Percentiles rank a stretch among this genome's conserved stretches.
phyloP scores from a whole-genome alignment of 768 basidiomycete genomes.

The Gloeopeniophorella convolvens region DNA sequence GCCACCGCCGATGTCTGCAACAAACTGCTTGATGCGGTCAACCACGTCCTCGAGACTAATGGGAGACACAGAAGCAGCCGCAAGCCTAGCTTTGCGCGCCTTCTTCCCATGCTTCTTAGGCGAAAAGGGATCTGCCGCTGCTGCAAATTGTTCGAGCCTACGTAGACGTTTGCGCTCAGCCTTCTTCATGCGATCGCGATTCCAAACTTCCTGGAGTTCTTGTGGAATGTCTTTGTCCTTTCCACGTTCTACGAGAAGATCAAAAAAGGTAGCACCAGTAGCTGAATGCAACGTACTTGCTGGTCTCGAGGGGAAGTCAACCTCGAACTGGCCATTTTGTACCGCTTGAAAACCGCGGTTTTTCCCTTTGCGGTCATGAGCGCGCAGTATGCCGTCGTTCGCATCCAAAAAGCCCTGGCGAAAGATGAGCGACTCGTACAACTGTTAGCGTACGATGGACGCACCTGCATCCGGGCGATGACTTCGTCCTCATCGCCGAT shows the following conservation, averaged over 20 bases:
- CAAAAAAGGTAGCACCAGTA: neutral
- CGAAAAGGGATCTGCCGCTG: slow-evolving; percentile 56
- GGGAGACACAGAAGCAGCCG: slow-evolving; percentile 46
- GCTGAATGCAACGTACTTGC: slow-evolving; percentile 40
- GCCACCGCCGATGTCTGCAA: slow-evolving; percentile 46
- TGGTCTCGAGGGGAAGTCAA: slow-evolving; percentile 30
- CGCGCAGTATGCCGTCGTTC: slow-evolving; percentile 42
- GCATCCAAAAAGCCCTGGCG: slow-evolving; percentile 39
- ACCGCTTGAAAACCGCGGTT: slow-evolving; percentile 59
- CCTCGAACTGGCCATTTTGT: slow-evolving; percentile 42
- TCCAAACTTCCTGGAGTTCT: slow-evolving; percentile 66
- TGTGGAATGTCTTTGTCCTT: slow-evolving; percentile 44
- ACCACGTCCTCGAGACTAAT: slow-evolving; percentile 43
- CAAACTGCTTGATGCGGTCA: slow-evolving; percentile 62
- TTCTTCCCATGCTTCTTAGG: slow-evolving; percentile 63
- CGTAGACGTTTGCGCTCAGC: slow-evolving; percentile 66
- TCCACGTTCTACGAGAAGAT: slow-evolving; percentile 33
- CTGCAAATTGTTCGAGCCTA: slow-evolving; percentile 45
- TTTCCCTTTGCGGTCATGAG: slow-evolving; percentile 40
- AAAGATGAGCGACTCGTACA: neutral
- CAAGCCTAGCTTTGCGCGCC: slow-evolving; percentile 59
- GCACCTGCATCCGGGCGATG: slow-evolving; percentile 23
- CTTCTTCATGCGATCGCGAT: slow-evolving; percentile 76
- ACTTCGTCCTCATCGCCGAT: slow-evolving; percentile 31
- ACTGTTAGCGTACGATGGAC: slow-evolving; percentile 11